These are phyloP conservation scores for barrel medic (Medicago truncatula) DNA, from an alignment of 306 rosid genomes.

Conservation along the genomic window MtrunA17r5.0-ANR NC_053049.1:27661501-27662000, in stretches of 20 bases:
- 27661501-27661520: constrained; percentile 43
- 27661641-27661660: constrained; percentile 37
- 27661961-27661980: neutral
- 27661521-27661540: constrained; percentile 57
- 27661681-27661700: neutral
- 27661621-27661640: neutral
- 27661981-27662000: neutral
- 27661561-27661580: constrained; percentile 46
- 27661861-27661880: constrained; percentile 36
- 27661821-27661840: constrained; percentile 34
- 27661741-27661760: constrained; percentile 39
- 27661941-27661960: constrained; percentile 8
- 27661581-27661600: constrained; percentile 11
- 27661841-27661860: constrained; percentile 28
- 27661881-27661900: constrained; percentile 34
- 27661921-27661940: constrained; percentile 34
- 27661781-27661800: neutral
- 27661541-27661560: constrained; percentile 34
- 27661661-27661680: constrained; percentile 16
- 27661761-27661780: constrained; percentile 35
- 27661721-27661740: constrained; percentile 24
- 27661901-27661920: neutral
- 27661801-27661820: constrained; percentile 25
- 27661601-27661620: constrained; percentile 28
- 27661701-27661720: constrained; percentile 27